Base-by-base conservation (phyloP, 805 yeast species). In the Blastobotrys terrestris region DNA sequence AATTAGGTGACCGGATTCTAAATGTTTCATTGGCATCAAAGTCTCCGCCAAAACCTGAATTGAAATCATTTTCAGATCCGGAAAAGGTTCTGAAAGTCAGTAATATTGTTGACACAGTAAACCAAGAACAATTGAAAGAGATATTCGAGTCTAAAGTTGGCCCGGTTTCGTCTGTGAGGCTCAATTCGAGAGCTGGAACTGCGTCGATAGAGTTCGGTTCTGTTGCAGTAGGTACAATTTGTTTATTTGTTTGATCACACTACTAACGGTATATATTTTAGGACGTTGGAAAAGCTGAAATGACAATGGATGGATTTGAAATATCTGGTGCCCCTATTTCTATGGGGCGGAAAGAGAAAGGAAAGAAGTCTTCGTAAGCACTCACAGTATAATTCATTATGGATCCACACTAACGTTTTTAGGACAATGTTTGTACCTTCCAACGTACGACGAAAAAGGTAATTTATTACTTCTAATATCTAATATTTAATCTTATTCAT, bases 1-100 rank as follows among this genome's bases (percentile, higher is more conserved):
- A 67, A 2, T 55, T 84, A 1, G 72, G 72, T 41, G 82, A 77
- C 0, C 66, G 86, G 44, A 65, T 59, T 0, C 68, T 87, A 1
- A 68, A 68, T 11, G 84, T 84, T 0, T 68, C 73, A 0, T 62
- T 15, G 47, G 41, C 39, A 18, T 21, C 39, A 7, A 31, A 20
- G 43, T 20, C 15, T 49, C 31, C 31, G 14, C 16, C 22, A 8
- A 44, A 21, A 21, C 50, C 40, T 51, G 16, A 13, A 16, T 2
- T 14, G 13, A 19, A 20, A 11, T 11, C 35, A 11, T 6, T 26
- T 6, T 26, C 35, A 21, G 50, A 41, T 15, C 22, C 26, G 16
- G 46, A 53, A 19, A 49, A 46, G 31, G 31, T 49, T 15, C 39
- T 59, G 3, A 49, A 53, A 31, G 47, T 57, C 14, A 48, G 51